Conservation (phyloP, 1,139 yeast genomes). For the Taphrina confusa region DNA sequence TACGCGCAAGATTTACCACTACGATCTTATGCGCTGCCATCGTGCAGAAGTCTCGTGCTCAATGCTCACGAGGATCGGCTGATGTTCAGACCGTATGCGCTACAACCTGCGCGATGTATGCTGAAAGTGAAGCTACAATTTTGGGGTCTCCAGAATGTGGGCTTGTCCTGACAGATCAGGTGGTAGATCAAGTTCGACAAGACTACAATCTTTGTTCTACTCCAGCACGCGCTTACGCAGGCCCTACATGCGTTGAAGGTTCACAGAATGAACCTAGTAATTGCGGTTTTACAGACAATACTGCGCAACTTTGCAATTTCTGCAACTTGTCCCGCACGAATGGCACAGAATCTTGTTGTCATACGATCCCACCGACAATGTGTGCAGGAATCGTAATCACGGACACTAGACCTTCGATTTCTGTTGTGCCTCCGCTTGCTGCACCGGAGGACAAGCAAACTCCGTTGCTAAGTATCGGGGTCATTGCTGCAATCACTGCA, state of each 20-base stretch:
- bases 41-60: slow-evolving; percentile 20
- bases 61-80: slow-evolving; percentile 6
- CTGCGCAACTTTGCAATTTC: slow-evolving; percentile 18
- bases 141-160: slow-evolving; percentile 13
- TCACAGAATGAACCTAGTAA: slow-evolving; percentile 5
- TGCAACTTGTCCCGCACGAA: slow-evolving; percentile 20
- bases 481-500: neutral
- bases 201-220: slow-evolving; percentile 33
- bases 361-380: neutral
- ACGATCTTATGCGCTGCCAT: slow-evolving; percentile 34
- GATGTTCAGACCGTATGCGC: slow-evolving; percentile 31
- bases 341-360: slow-evolving; percentile 15
- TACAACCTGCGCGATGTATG: slow-evolving; percentile 29
- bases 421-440: neutral
- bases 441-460: neutral
- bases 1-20: slow-evolving; percentile 15
- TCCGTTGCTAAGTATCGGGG: neutral
- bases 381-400: neutral
- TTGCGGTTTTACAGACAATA: slow-evolving; percentile 31
- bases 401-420: neutral
- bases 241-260: slow-evolving; percentile 27
- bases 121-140: slow-evolving; percentile 12
- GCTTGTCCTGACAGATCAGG: neutral
- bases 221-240: slow-evolving; percentile 24
- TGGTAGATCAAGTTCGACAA: slow-evolving; percentile 11